Conservation (phyloP, 345 rosid species). For the Aquilaria malaccensis region DNA sequence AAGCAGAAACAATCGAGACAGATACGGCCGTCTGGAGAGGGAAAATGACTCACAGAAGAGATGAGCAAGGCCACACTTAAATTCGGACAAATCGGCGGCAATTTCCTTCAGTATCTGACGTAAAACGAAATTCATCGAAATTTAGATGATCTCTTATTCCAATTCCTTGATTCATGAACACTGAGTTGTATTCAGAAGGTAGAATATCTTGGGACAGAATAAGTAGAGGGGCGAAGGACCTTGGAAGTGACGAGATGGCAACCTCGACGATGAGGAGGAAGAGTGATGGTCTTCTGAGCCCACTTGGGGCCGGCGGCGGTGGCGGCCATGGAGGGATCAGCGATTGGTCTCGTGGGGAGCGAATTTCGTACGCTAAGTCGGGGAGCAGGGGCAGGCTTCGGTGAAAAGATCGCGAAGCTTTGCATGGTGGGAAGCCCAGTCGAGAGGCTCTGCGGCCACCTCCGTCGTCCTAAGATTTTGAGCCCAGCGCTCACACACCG, state of each 20-base stretch:
- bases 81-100: constrained; percentile 56
- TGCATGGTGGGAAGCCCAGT: constrained; percentile 19
- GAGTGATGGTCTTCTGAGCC: constrained; percentile 89
- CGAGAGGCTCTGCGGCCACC: neutral
- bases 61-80: constrained; percentile 91
- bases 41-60: constrained; percentile 50
- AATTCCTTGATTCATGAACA: too few relatives aligned
- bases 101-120: constrained; percentile 79
- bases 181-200: too few relatives aligned
- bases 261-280: constrained; percentile 75
- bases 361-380: constrained; percentile 26
- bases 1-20: too few relatives aligned
- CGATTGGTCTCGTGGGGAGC: constrained; percentile 27
- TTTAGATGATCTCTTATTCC: too few relatives aligned
- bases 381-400: constrained; percentile 8
- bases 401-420: constrained; percentile 26
- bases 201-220: too few relatives aligned
- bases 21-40: neutral
- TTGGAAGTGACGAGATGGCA: constrained; percentile 88
- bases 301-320: constrained; percentile 55
- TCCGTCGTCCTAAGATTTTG: too few relatives aligned
- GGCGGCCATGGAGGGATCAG: constrained; percentile 42
- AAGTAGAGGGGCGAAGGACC: constrained; percentile 25
- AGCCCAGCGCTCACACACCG: too few relatives aligned
- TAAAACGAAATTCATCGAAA: neutral